phyloP scores from a whole-genome alignment of 2,329 filamentous ascomycete genomes.

The Exophiala sideris region DNA sequence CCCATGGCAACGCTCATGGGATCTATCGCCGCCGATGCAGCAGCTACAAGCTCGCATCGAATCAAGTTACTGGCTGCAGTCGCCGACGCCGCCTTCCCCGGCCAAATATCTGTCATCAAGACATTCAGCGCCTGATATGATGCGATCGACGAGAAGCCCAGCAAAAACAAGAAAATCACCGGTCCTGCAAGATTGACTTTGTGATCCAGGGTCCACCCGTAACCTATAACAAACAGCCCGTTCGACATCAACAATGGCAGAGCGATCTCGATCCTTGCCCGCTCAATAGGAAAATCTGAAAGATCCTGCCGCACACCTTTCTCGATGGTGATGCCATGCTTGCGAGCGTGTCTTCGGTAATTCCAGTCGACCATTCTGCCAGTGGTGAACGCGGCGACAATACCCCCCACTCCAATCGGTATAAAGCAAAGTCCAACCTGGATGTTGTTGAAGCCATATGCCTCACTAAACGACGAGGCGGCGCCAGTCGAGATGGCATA shows the following conservation, averaged over 20 bases:
- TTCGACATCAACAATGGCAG: constrained; percentile 31
- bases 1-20: constrained; percentile 14
- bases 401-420: constrained; percentile 27
- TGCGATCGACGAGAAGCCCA: constrained; percentile 4
- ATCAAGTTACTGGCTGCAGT: constrained; percentile 36
- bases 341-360: constrained; percentile 37
- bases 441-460: constrained; percentile 47
- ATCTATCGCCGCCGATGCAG: constrained; percentile 29
- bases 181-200: constrained; percentile 35
- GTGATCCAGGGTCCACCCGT: constrained; percentile 41
- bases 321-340: constrained; percentile 32
- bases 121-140: constrained; percentile 6
- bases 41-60: constrained; percentile 33
- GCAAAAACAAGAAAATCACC: constrained; percentile 22
- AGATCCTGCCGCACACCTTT: constrained; percentile 25
- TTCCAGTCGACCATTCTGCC: constrained; percentile 38
- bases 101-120: constrained; percentile 12
- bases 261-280: constrained; percentile 40
- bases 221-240: constrained; percentile 35
- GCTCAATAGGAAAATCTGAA: constrained; percentile 43
- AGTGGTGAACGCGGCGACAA: constrained; percentile 25
- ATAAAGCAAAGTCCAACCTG: constrained; percentile 39
- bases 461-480: constrained; percentile 42
- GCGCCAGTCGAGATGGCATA: constrained; percentile 45
- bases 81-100: constrained; percentile 30